A percentile compares a stretch with the other conserved stretches of the same genome.
Evolutionary conservation across 495 filamentous ascomycete genomes (phyloP).

Genomic region (Xylaria palmicola): DNA sequence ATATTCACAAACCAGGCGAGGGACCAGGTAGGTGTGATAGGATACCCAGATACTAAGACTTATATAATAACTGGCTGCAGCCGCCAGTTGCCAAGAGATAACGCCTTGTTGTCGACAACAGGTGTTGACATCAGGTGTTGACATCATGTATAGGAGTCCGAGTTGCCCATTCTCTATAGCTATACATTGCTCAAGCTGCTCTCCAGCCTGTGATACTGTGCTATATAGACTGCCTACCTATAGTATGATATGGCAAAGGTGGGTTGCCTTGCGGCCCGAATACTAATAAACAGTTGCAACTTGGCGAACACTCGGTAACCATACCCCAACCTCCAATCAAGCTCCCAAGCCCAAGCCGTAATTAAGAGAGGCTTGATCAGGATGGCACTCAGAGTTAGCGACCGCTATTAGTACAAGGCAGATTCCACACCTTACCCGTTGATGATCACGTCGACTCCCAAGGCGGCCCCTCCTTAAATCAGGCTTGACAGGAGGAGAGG

Average conservation of each 20-base stretch:
- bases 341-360: neutral
- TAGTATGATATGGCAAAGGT: conserved; percentile 4
- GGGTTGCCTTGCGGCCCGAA: conserved; percentile 27
- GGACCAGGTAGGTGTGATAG: neutral
- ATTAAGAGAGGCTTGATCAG: no score
- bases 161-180: neutral
- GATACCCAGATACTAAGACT: neutral
- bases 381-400: neutral
- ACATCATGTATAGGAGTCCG: no score
- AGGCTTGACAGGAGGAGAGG: neutral
- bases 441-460: neutral
- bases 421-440: neutral
- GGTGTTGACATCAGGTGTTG: no score
- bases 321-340: conserved; percentile 19
- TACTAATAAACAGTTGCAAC: conserved; percentile 23
- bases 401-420: neutral
- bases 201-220: neutral
- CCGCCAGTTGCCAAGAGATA: neutral
- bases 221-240: neutral
- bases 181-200: neutral
- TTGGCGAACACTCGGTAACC: conserved; percentile 28
- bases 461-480: neutral
- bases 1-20: neutral
- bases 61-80: neutral
- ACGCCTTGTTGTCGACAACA: neutral